Evolutionary conservation across 2,329 filamentous ascomycete genomes (phyloP).

Genomic region (Fusarium pseudoanthophilum): DNA sequence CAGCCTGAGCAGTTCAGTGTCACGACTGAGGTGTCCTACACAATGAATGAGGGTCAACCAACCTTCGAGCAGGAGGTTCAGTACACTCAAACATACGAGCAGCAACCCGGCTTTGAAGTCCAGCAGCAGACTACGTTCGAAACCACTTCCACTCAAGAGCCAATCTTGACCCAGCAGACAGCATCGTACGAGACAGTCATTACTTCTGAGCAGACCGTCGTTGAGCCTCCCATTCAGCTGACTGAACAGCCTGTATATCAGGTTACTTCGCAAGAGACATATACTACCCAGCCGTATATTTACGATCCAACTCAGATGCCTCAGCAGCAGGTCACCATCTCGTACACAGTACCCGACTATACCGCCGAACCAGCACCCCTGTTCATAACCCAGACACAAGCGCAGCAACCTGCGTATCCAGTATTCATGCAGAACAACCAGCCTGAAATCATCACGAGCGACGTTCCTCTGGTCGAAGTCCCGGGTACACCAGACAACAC

Average conservation of each 20-base stretch:
- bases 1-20: constrained; percentile 18
- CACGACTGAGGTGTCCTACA: constrained; percentile 4
- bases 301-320: constrained; percentile 10
- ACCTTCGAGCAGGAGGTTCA: constrained; percentile 10
- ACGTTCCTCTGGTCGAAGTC: constrained; percentile 15
- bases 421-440: constrained; percentile 20
- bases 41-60: neutral
- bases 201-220: neutral
- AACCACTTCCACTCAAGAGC: neutral
- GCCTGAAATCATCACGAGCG: constrained; percentile 30
- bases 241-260: constrained; percentile 5
- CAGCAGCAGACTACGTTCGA: constrained; percentile 24
- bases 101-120: constrained; percentile 7
- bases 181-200: neutral
- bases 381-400: neutral
- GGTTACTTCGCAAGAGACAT: neutral
- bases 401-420: neutral
- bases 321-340: constrained; percentile 12
- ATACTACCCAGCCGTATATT: neutral
- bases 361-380: neutral
- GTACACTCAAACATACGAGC: constrained; percentile 17
- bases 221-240: neutral
- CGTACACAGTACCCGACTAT: constrained; percentile 16
- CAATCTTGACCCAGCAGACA: neutral
- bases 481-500: neutral